Conservation (phyloP, 352 stramenopile genomes). For the Blastocystis sp. region DNA sequence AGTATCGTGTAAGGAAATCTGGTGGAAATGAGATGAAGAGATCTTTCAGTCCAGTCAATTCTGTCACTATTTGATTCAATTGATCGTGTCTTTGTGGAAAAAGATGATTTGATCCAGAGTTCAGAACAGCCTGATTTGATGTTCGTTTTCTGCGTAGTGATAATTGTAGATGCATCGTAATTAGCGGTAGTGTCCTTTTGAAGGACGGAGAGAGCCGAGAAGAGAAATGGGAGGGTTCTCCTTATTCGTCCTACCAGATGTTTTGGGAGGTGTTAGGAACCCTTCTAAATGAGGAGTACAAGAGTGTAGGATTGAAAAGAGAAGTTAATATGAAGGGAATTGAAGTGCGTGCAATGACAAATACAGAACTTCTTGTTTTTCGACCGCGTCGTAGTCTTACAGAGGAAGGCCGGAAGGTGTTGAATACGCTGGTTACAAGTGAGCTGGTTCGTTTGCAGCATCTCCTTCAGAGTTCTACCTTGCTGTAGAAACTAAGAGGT, state of each 20-base stretch:
- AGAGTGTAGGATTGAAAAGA: background rate
- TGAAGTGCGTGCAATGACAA: background rate
- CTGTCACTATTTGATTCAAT: background rate
- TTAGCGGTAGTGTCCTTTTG: background rate
- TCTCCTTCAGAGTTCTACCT: background rate
- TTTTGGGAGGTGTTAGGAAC: background rate
- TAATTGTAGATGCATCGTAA: background rate
- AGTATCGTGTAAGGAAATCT: background rate
- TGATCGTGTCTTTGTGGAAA: constrained; percentile 1
- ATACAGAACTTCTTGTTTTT: background rate
- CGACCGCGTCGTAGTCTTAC: background rate
- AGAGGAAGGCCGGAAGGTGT: background rate
- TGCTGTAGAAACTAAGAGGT: background rate
- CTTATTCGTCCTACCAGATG: background rate
- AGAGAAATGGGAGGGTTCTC: background rate
- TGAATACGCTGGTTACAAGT: background rate
- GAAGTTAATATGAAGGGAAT: background rate
- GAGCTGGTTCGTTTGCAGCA: background rate
- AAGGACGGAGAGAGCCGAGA: background rate
- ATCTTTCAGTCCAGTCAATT: background rate
- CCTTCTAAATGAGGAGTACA: background rate
- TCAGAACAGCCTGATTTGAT: background rate
- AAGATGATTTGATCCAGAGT: background rate
- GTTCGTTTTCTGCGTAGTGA: background rate
- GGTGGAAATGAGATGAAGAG: background rate